Base-by-base conservation (phyloP, 148 eudicot species). In the Camellia japonica region DNA sequence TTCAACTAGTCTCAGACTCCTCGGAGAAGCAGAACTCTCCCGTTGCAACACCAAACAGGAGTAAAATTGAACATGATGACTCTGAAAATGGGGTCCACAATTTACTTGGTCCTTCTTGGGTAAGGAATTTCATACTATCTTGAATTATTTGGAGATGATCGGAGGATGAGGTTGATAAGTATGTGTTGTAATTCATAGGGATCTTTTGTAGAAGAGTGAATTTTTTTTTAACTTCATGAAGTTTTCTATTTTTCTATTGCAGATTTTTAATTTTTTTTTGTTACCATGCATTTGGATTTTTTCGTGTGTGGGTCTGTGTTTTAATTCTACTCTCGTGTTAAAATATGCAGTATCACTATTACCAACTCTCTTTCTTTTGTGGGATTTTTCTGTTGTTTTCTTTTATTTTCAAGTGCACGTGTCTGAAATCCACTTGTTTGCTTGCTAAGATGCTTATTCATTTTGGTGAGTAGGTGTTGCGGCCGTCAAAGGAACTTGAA, bases 401-500 rank as follows among this genome's bases (percentile, higher is more conserved):
- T 75, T 46, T 16, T 51, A 30, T 49, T 30, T 16, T 74, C 9
- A 38, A 55, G 67, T 54, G 42, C 74, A 43, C 73, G 42, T 49
- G 18, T 12, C 47, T 42, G 12, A 23, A 51, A 68, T 61, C 3
- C 52, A 75, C 64, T 43, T 64, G 52, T 73, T 42, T 52, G 47
- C 52, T 42, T 43, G 14, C 66, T 64, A 19, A 65, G 15, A 75
- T 47, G 12, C 47, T 14, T 7, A 0, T 49, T 71, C 20, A 6
- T 74, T 73, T 75, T 66, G 64, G 66, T 68, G 78, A 43, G 70
- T 62, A 94, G 99, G 90, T 88, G 58, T 81, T 96, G 87, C 84
- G 84, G 71, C 93, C 98, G 58, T 93, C 94, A 3, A 86, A 92
- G 80, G 92, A 92, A 80, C 90, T 96, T 65, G 91, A 92, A 69